Evolutionary conservation across 2,329 filamentous ascomycete species (phyloP), one percentile per base, ranked within the genome.

Genomic region (Phaeosphaeria sp.): DNA sequence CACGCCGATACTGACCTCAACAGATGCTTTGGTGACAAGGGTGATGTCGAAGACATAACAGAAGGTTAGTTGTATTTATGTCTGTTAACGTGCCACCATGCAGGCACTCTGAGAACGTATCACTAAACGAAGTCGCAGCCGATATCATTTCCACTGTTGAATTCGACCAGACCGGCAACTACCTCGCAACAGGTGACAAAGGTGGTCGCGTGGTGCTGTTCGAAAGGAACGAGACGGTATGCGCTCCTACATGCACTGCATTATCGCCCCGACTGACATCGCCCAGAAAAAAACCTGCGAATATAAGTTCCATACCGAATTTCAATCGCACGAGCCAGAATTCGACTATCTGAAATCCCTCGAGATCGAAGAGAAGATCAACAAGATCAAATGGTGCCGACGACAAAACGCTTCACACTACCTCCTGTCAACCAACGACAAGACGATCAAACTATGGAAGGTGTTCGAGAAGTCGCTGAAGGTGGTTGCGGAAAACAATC

Each of bases 311-410:
- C 95, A 99, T 80, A 99, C 95, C 78, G 95, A 99, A 77, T 99
- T 99, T 74, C 95, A 99, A 83, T 99, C 95, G 71, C 95, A 99
- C 82, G 95, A 99, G 78, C 95, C 95, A 63, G 95, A 99, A 80
- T 99, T 99, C 80, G 95, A 99, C 80, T 99, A 99, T 79, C 87
- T 99, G 66, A 99, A 99, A 82, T 99, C 95, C 33, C 86, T 99
- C 70, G 95, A 99, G 81, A 99, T 99, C 75, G 95, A 99, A 85
- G 95, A 99, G 81, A 99, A 99, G 84, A 99, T 99, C 86, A 99
- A 99, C 86, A 99, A 99, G 85, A 99, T 99, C 83, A 99, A 98
- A 81, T 99, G 95, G 95, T 99, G 95, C 80, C 89, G 91, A 76
- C 90, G 95, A 80, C 94, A 98, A 81, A 99, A 99, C 84, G 91